Conservation (phyloP, 208 protist species). For the Vickermania spadyakhi region DNA sequence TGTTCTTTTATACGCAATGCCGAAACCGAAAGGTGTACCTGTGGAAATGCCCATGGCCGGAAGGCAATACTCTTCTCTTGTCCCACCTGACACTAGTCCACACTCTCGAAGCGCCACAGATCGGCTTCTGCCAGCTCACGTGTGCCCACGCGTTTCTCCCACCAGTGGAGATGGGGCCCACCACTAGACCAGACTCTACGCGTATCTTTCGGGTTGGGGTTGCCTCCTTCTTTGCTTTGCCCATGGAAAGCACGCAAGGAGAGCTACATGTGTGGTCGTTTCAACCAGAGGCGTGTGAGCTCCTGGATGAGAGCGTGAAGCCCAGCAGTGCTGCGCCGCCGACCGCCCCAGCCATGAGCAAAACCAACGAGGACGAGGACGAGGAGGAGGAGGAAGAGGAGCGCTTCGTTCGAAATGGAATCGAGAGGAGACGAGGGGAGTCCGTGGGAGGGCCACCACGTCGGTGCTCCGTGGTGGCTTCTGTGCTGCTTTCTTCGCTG, state of each 20-base stretch:
- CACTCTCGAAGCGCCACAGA: neutral
- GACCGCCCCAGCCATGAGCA: neutral
- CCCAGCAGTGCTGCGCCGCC: neutral
- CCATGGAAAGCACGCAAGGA: neutral
- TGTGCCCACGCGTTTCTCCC: neutral
- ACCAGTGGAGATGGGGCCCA: neutral
- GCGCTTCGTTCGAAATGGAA: no score
- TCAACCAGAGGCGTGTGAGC: no score
- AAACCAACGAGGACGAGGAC: no score
- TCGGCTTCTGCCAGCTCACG: neutral
- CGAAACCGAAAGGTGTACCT: slow-evolving; percentile 68
- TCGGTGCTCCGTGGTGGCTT: neutral
- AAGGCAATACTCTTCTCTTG: slow-evolving; percentile 1
- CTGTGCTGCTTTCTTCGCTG: neutral
- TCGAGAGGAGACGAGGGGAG: neutral
- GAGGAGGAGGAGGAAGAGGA: no score
- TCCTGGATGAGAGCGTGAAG: no score
- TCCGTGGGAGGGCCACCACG: neutral
- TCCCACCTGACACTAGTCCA: slow-evolving; percentile 3
- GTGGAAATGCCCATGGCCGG: slow-evolving; percentile 16
- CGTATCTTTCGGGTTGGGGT: neutral
- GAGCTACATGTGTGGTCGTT: neutral
- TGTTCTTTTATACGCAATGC: slow-evolving; percentile 72
- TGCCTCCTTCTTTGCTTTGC: neutral
- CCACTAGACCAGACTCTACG: neutral